Evolutionary conservation across 2,329 filamentous ascomycete species (phyloP), one percentile per base, ranked within the genome.

Genomic region (Colletotrichum graminicola): DNA sequence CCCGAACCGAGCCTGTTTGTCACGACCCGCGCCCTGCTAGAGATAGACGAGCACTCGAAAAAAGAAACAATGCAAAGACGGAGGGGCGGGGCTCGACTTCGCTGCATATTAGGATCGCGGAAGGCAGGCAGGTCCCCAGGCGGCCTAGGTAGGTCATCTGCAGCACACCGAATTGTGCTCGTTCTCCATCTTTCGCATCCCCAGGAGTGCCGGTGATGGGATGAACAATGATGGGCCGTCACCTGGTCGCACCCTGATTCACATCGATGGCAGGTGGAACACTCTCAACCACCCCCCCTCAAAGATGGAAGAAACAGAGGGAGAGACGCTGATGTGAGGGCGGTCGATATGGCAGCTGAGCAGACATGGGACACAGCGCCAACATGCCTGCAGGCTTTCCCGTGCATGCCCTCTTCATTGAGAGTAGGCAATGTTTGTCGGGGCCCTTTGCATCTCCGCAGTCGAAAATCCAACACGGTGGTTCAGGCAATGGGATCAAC

Each of bases 401-500:
- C 34, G 36, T 34, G 34, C 34, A 18, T 41, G 39, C n/a, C 18
- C 43, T 36, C 49, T 29, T n/a, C 49, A 29, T 32, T 47, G 34
- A 41, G 39, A 41, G 32, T 41, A 39, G 36, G n/a, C n/a, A 11
- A 23, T 49, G 41, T 62, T 56, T 39, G 49, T 18, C 41, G 16
- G 23, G 49, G 34, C 47, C 49, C 47, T 34, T 55, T 47, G 39
- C 60, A 55, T 55, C 54, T 32, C 66, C 26, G 36, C 41, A 36
- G 14, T 26, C 39, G n/a, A n/a, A 34, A 67, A 57, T 51, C 63
- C 67, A 57, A 36, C 56, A 11, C 34, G 26, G 56, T 57, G 63
- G 62, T 71, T 66, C 32, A 66, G 66, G 43, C 66, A 64, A 56
- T 41, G 66, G 60, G 39, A 41, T 47, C 54, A 55, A 45, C 59